phyloP scores from a whole-genome alignment of 1,284 basidiomycete genomes.

The Cutaneotrichosporon curvatum region DNA sequence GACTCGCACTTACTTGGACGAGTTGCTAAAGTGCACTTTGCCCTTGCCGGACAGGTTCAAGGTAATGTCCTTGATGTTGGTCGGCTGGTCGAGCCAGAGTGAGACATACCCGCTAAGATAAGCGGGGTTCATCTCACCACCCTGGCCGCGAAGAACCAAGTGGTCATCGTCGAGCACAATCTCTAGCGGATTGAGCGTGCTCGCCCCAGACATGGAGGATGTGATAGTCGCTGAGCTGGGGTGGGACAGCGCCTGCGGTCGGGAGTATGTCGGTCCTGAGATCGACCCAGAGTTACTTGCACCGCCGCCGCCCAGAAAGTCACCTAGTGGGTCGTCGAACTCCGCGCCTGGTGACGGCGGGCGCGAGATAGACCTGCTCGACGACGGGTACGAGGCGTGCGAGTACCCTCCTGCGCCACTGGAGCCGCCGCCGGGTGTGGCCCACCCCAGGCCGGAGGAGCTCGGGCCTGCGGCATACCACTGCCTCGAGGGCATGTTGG shows the following conservation, averaged over 20 bases:
- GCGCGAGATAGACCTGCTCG: too few species aligned
- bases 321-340: too few species aligned
- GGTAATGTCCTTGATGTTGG: conserved; percentile 76
- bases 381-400: too few species aligned
- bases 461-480: too few species aligned
- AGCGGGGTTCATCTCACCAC: conserved; percentile 72
- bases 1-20: conserved; percentile 56
- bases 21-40: conserved; percentile 58
- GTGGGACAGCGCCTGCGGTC: background rate
- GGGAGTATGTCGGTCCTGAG: background rate
- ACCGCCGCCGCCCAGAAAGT: background rate
- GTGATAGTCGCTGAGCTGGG: background rate
- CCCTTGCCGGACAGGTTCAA: conserved; percentile 78
- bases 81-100: conserved; percentile 68
- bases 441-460: too few species aligned
- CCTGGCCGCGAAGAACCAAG: conserved; percentile 67
- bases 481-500: too few species aligned
- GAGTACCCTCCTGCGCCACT: too few species aligned
- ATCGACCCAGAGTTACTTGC: background rate
- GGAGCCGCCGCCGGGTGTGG: too few species aligned
- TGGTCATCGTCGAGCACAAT: conserved; percentile 65
- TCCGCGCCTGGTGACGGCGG: too few species aligned
- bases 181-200: conserved; percentile 52
- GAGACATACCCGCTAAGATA: conserved; percentile 60
- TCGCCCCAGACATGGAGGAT: background rate